These are phyloP conservation scores for Candolleomyces aberdarensis DNA, from an alignment of 768 basidiomycete species.

Conservation along the genomic window DNA sequence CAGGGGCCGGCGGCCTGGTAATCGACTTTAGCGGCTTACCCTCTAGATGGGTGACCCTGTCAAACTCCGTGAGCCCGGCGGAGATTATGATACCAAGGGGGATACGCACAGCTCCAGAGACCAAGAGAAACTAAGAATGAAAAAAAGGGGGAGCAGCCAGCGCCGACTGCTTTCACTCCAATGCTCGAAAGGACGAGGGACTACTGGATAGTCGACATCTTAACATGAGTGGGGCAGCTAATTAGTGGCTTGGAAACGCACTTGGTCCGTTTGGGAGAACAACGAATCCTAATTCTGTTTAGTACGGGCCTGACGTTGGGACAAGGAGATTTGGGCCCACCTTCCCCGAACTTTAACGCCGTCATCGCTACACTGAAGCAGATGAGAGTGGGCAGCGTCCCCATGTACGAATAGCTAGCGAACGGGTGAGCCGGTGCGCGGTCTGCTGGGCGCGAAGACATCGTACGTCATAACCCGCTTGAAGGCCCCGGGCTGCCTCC, in stretches of 20 bases:
- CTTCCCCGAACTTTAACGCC: conserved; percentile 70
- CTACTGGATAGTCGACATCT: conserved; percentile 33
- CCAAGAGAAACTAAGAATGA: conserved; percentile 73
- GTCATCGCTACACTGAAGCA: conserved; percentile 62
- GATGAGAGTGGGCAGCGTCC: conserved; percentile 61
- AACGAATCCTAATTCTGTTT: conserved; percentile 35
- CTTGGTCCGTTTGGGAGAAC: conserved; percentile 30
- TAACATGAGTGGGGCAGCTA: background rate
- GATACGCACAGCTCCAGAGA: conserved; percentile 67
- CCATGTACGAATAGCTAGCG: conserved; percentile 74
- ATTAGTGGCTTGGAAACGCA: conserved; percentile 15
- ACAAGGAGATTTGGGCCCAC: conserved; percentile 25
- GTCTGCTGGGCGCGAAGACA: background rate
- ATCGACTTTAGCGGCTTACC: conserved; percentile 33
- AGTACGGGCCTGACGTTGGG: background rate
- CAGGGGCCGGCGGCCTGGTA: background rate
- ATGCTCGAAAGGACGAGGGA: conserved; percentile 51
- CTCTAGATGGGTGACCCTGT: conserved; percentile 79
- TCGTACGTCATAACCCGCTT: conserved; percentile 86
- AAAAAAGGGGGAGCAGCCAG: conserved; percentile 68
- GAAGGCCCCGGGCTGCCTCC: conserved; percentile 80
- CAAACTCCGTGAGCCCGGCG: background rate
- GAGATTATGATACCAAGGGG: background rate
- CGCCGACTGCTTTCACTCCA: conserved; percentile 45
- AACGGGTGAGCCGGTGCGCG: conserved; percentile 14